Evolutionary conservation across 2,329 filamentous ascomycete genomes (phyloP).

Genomic region (Exophiala aquamarina): DNA sequence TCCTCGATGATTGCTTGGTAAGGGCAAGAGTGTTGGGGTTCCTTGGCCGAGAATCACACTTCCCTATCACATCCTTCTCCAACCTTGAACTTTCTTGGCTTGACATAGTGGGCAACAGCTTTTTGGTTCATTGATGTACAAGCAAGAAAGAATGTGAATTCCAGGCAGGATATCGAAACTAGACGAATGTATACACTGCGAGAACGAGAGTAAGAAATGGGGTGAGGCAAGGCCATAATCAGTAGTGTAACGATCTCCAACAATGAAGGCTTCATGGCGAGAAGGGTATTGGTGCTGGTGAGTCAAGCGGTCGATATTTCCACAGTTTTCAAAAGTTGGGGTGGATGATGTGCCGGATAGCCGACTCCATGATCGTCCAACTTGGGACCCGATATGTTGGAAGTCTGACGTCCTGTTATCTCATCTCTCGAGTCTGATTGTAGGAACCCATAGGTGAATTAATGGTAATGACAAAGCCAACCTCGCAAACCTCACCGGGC

Average conservation of each 20-base stretch:
- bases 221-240: too few species aligned
- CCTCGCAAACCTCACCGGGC: constrained; percentile 5
- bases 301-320: not conserved
- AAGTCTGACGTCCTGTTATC: too few species aligned
- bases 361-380: constrained; percentile 6
- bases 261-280: too few species aligned
- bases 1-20: constrained; percentile 8
- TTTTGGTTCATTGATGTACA: constrained; percentile 1
- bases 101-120: constrained; percentile 12
- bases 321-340: not conserved
- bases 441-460: too few species aligned
- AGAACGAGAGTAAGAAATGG: too few species aligned
- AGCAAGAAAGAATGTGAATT: not conserved
- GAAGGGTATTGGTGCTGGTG: not conserved
- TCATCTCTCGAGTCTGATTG: too few species aligned
- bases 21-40: not conserved
- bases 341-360: constrained; percentile 15
- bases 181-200: too few species aligned
- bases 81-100: constrained; percentile 12
- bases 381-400: too few species aligned
- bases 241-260: too few species aligned
- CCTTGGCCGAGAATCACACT: not conserved
- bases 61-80: constrained; percentile 18
- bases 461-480: constrained; percentile 11
- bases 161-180: not conserved